These are phyloP conservation scores for Mycena chlorophos DNA, from an alignment of 768 basidiomycete genomes.

Conservation along the genomic window DNA sequence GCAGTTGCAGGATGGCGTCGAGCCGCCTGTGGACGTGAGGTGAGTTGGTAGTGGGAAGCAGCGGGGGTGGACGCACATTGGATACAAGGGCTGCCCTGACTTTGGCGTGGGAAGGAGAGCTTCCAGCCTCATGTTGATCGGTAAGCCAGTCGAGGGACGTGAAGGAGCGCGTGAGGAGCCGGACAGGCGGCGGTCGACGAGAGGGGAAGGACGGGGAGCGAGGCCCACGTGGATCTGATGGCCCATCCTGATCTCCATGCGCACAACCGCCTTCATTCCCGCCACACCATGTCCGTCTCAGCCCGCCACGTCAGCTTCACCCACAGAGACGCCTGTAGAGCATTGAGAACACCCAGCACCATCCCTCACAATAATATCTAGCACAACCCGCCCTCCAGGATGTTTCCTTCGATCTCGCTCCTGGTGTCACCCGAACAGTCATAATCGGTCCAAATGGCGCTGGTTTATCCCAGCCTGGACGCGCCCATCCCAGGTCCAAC, in stretches of 20 bases:
- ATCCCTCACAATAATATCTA: conserved; percentile 50
- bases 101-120: conserved; percentile 21
- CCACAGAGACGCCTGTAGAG: conserved; percentile 47
- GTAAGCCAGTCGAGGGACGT: neutral
- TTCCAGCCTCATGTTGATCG: conserved; percentile 19
- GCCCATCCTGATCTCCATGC: conserved; percentile 5
- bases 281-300: conserved; percentile 41
- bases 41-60: conserved; percentile 23
- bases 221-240: conserved; percentile 4
- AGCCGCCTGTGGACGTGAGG: conserved; percentile 41
- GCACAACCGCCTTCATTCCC: conserved; percentile 10
- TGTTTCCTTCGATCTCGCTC: conserved; percentile 65
- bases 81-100: conserved; percentile 11
- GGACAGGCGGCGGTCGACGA: conserved; percentile 22
- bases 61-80: conserved; percentile 10
- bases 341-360: too few species aligned
- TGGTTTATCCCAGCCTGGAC: too few species aligned
- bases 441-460: conserved; percentile 37
- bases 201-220: conserved; percentile 9
- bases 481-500: too few species aligned
- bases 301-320: conserved; percentile 58
- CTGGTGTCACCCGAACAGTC: conserved; percentile 81
- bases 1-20: conserved; percentile 57
- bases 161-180: conserved; percentile 29
- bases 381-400: conserved; percentile 59